Evolutionary conservation across 2,329 filamentous ascomycete genomes (phyloP), one percentile per base, ranked within the genome.

Genomic region (Blumeriella jaapii): DNA sequence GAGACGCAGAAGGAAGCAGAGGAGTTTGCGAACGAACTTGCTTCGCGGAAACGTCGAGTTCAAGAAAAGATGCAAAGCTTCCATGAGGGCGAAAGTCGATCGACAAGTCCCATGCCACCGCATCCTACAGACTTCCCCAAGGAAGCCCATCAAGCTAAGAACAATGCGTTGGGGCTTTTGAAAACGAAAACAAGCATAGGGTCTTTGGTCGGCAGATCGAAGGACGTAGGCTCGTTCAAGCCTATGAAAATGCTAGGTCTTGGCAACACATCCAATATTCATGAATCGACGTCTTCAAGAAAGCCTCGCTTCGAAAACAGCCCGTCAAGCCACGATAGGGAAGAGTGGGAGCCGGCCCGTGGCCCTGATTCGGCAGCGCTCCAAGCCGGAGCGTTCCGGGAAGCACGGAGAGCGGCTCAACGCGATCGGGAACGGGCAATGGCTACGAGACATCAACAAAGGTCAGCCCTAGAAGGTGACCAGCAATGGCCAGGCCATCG

Each of bases 1-100:
- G 66, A 65, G 27, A 68, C 63, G 9, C 61, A 67, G 29, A 61
- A 65, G 17, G 74, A 78, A 34, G 67, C 69, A 4, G 74, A 83
- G 34, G 81, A 83, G 17, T 86, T 87, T 51, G 76, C 78, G 12
- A 74, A 68, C 34, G 78, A 85, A 49, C 67, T 87, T 24, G 81
- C 79, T 2, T 71, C 77, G 44, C 73, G 81, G 11, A 74, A 80
- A 36, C 71, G 72, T 18, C 71, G 78, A 1, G 78, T 87, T 6
- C 75, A 82, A 33, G 80, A 87, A 55, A 78, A 74, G 46, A 61
- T 87, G 28, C 81, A 74, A 6, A 78, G 71, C 0, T 79, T 77
- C 44, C 74, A 73, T 0, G 78, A 82, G 47, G 67, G 68, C 2
- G 75, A 83, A 29, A 64, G 40, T 13, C 61, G 27, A 62, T 66